These are phyloP conservation scores for Vigna hirtella DNA, from an alignment of 306 rosid genomes.

Conservation along the genomic window DNA sequence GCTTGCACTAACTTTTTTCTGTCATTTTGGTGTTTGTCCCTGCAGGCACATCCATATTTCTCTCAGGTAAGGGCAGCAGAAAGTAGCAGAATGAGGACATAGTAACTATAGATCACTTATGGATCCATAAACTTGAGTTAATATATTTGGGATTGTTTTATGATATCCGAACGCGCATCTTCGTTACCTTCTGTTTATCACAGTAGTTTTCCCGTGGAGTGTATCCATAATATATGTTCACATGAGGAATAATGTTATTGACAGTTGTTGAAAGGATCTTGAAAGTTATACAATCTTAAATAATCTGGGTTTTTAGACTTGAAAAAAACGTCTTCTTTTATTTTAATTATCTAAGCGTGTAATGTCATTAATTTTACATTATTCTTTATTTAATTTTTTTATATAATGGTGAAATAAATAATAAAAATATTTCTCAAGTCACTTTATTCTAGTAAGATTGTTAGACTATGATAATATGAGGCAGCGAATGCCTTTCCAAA, in stretches of 20 bases:
- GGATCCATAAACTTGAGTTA: slow-evolving; percentile 43
- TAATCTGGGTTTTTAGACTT: not conserved
- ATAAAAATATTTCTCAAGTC: too few relatives aligned
- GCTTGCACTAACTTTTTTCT: slow-evolving; percentile 15
- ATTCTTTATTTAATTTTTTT: too few relatives aligned
- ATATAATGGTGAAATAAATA: too few relatives aligned
- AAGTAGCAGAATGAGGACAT: slow-evolving; percentile 83
- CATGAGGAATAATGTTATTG: slow-evolving; percentile 35
- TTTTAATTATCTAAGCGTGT: too few relatives aligned
- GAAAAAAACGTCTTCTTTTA: not conserved
- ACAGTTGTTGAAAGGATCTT: not conserved
- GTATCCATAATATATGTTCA: slow-evolving; percentile 30
- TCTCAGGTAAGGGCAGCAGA: slow-evolving; percentile 93
- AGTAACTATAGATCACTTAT: slow-evolving; percentile 34
- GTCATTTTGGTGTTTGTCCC: not conserved
- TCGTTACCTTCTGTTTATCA: slow-evolving; percentile 22
- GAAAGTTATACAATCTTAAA: not conserved
- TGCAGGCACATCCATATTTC: slow-evolving; percentile 83
- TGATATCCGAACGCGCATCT: slow-evolving; percentile 32
- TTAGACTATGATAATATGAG: too few relatives aligned
- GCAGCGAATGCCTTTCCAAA: too few relatives aligned
- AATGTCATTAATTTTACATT: not conserved
- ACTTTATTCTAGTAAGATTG: too few relatives aligned
- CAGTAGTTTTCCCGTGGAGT: slow-evolving; percentile 36
- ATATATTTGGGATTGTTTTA: slow-evolving; percentile 53